Evolutionary conservation across 2,329 filamentous ascomycete species (phyloP), one percentile per base, ranked within the genome.

Genomic region (Metarhizium anisopliae): DNA sequence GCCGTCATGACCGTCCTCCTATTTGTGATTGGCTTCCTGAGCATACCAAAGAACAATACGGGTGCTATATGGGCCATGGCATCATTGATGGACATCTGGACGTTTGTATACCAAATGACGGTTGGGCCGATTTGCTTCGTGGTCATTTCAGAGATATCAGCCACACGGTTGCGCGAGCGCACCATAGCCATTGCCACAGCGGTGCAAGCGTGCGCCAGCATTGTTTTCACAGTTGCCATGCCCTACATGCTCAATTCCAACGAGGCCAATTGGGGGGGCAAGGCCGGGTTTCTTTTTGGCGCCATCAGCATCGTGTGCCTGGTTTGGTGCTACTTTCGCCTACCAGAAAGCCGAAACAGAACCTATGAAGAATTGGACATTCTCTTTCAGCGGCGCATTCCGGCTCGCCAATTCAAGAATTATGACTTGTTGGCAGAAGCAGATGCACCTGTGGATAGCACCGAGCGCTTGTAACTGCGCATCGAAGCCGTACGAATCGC

Each of bases 111-210:
- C 60, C 70, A 70, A 36, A 71, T 73, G 65, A 68, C 69, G 2
- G 69, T 74, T 32, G 73, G 73, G 0, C 73, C 73, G 4, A 71
- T 75, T 36, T 69, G 69, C 55, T 75, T 73, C 66, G 72, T 70
- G 20, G 65, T 75, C 50, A 69, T 74, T 2, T 65, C 72, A 32
- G 69, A 73, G 55, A 70, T 72, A 8, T 71, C 70, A 0, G 68
- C 70, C 0, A 67, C 68, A 14, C 64, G 69, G 4, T 60, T 72
- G 3, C 65, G 69, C 0, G 63, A 65, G 0, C 66, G 66, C 18
- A 70, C 69, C 0, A 64, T 68, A 4, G 67, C 67, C 2, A 61
- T 69, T 35, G 64, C 63, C 16, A 65, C 67, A 0, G 66, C 68
- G 0, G 59, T 61, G 2, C 64, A 58, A 30, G 62, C 56, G 14